phyloP scores from a whole-genome alignment of 192 early-diverging fungal genomes.

The Coemansia furcata region DNA sequence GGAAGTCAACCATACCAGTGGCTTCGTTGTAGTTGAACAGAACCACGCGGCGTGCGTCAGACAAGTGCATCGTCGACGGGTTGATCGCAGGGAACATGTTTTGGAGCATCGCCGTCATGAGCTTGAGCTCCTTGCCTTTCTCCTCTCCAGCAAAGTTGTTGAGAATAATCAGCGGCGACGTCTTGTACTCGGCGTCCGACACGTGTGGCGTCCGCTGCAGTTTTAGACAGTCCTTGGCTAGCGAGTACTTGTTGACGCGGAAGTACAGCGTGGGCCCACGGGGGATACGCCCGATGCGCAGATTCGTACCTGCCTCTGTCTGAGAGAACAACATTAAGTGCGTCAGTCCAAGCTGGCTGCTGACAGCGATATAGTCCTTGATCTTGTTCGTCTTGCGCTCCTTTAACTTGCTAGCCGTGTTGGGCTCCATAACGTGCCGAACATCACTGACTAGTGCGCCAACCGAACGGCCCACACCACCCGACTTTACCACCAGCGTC shows the following conservation, averaged over 20 bases:
- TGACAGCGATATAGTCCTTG: constrained; percentile 88
- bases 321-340: constrained; percentile 89
- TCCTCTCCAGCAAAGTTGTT: constrained; percentile 48
- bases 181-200: constrained; percentile 73
- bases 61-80: constrained; percentile 89
- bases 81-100: constrained; percentile 97
- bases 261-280: constrained; percentile 93
- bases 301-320: constrained; percentile 75
- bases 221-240: constrained; percentile 77
- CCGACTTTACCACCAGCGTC: constrained; percentile 92
- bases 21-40: constrained; percentile 87
- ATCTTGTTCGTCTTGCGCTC: constrained; percentile 91
- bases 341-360: constrained; percentile 79
- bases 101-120: constrained; percentile 93
- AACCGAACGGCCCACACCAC: constrained; percentile 75
- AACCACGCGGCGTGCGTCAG: constrained; percentile 87
- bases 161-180: constrained; percentile 71
- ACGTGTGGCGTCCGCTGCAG: constrained; percentile 77
- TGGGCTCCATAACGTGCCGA: constrained; percentile 88
- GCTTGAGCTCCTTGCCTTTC: constrained; percentile 62
- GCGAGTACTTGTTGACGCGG: constrained; percentile 74
- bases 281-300: constrained; percentile 83
- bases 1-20: constrained; percentile 81
- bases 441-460: constrained; percentile 78
- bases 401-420: constrained; percentile 84